Evolutionary conservation across 495 filamentous ascomycete species (phyloP).

Genomic region (Evernia prunastri): DNA sequence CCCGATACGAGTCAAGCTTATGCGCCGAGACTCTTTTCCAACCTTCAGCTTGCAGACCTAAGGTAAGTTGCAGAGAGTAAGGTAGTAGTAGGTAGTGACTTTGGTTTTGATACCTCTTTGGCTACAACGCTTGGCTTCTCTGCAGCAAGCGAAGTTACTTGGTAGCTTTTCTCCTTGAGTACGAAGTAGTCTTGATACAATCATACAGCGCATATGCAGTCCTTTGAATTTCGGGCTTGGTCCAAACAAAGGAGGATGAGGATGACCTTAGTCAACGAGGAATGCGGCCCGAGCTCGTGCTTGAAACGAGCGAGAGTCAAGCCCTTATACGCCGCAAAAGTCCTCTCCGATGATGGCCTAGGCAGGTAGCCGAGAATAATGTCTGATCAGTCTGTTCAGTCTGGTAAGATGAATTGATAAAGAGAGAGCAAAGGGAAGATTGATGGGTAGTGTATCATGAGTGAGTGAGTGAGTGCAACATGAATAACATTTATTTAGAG

Average conservation of each 20-base stretch:
- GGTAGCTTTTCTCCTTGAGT: neutral
- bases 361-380: neutral
- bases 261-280: neutral
- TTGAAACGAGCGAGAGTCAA: slow-evolving; percentile 4
- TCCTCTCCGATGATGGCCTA: neutral
- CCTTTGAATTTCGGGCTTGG: neutral
- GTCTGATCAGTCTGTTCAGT: too few species aligned
- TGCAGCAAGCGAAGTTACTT: neutral
- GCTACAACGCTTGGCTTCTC: neutral
- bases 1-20: slow-evolving; percentile 22
- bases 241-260: too few species aligned
- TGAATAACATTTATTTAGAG: too few species aligned
- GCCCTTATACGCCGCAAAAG: neutral
- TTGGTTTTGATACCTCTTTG: neutral
- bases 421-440: neutral
- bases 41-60: neutral
- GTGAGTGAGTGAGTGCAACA: too few species aligned
- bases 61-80: slow-evolving; percentile 5
- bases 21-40: slow-evolving; percentile 14
- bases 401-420: neutral
- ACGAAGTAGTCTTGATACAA: neutral
- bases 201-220: neutral
- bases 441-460: neutral
- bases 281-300: neutral
- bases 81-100: too few species aligned